Base-by-base conservation (phyloP, 768 basidiomycete species). In the Tricholomella constricta region DNA sequence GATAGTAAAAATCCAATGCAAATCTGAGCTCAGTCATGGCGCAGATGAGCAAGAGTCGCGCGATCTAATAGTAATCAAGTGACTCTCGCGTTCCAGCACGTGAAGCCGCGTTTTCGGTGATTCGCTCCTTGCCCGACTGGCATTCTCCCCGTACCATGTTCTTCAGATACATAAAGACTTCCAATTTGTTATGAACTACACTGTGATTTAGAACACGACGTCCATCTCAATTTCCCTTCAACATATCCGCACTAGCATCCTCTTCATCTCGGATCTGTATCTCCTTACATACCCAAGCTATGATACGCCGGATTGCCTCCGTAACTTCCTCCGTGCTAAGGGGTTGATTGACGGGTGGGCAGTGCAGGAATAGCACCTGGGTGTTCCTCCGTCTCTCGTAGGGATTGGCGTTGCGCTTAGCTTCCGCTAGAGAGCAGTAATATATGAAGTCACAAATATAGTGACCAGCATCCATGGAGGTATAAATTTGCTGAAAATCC, bases 391-490 rank as follows among this genome's bases (percentile, higher is more conserved):
- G 71, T 51, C 74, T 75, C 48, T 76, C 76, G 38, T 73, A 70
- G 3, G 69, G 69, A 44, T 77, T 77, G 1, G 72, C 71, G 17
- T 67, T 73, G 3, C 84, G 80, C 62, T 78, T 81, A 23, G 81
- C 78, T 64, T 89, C 88, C 4, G 86, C 86, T 23, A 89, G 76
- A 9, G 86, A 88, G 62, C 86, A 85, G 61, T 87, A 91, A 65
- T 86, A 88, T 54, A 85, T 79, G 66, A 86, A 90, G 69, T 90
- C 88, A 64, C 85, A 88, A 10, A 89, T 69, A 65, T 84, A 91
- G 64, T 87, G 85, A 0, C 88, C 88, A 14, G 87, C 84, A 62
- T 90, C 88, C 77, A 85, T 80, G 2, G 88, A 89, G 17, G 84
- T 78, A 63, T 85, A 83, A 19, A 88, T 83, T 70, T 84, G 77